A percentile compares a stretch with the other conserved stretches of the same genome.
phyloP scores from a whole-genome alignment of 1,284 basidiomycete genomes.

The Leccinum fuscescens region DNA sequence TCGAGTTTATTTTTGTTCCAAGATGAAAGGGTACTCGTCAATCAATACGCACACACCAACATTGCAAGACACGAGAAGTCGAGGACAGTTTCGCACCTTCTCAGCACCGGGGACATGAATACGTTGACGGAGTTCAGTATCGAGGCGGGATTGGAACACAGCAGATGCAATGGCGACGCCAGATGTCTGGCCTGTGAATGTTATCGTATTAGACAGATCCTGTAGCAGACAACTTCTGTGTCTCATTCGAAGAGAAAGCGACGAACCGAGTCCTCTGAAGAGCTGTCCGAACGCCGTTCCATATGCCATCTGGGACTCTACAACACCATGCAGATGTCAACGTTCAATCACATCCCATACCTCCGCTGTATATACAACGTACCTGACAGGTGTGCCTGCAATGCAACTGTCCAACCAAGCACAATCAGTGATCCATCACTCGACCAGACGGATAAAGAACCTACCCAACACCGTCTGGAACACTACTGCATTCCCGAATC shows the following conservation, averaged over 20 bases:
- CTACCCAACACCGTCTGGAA: constrained; percentile 22
- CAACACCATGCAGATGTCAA: constrained; percentile 1
- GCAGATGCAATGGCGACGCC: constrained; percentile 21
- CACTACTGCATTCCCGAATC: constrained; percentile 24
- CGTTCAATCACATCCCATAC: neutral
- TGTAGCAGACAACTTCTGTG: neutral
- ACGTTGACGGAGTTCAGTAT: constrained; percentile 15
- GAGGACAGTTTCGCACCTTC: constrained; percentile 3
- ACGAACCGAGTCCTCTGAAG: constrained; percentile 22
- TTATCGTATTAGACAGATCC: neutral
- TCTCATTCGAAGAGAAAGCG: neutral
- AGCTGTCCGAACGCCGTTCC: constrained; percentile 20
- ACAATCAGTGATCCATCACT: neutral
- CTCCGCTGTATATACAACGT: neutral
- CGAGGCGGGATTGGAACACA: constrained; percentile 22
- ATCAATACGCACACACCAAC: neutral
- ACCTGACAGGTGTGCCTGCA: constrained; percentile 19
- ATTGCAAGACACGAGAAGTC: neutral
- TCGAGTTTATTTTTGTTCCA: neutral
- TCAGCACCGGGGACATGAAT: constrained; percentile 16
- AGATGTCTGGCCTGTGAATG: constrained; percentile 15
- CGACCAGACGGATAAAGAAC: neutral
- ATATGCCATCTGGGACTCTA: constrained; percentile 20
- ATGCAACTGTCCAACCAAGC: constrained; percentile 9
- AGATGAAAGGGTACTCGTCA: neutral